phyloP scores from a whole-genome alignment of 495 filamentous ascomycete species.

The Aspergillus heteromorphus region DNA sequence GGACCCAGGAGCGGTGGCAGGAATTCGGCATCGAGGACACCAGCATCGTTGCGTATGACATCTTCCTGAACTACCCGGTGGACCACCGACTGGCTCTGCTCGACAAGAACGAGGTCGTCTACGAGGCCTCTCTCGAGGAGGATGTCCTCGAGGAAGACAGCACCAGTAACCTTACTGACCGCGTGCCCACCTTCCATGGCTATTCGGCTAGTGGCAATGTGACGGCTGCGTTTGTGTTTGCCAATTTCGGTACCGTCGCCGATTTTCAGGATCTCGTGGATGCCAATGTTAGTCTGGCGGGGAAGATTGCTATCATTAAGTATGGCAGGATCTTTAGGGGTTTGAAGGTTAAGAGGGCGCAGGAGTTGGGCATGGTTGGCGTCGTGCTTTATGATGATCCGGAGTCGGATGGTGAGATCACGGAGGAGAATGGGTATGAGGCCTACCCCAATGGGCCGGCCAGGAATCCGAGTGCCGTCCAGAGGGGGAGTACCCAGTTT shows the following conservation, averaged over 20 bases:
- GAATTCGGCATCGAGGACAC: constrained; percentile 73
- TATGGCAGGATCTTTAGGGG: constrained; percentile 88
- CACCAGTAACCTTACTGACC: constrained; percentile 63
- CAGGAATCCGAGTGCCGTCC: constrained; percentile 80
- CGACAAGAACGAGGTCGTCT: constrained; percentile 59
- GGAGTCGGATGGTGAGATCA: constrained; percentile 78
- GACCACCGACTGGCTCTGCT: constrained; percentile 74
- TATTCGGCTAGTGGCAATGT: constrained; percentile 91
- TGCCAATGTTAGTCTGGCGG: constrained; percentile 68
- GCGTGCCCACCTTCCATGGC: constrained; percentile 91
- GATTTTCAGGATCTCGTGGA: constrained; percentile 81
- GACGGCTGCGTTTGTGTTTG: constrained; percentile 75
- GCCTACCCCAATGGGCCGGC: constrained; percentile 85
- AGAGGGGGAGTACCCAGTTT: constrained; percentile 86
- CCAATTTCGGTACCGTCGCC: constrained; percentile 79
- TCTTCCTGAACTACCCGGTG: constrained; percentile 85
- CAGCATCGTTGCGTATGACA: constrained; percentile 74
- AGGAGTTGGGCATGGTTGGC: constrained; percentile 88
- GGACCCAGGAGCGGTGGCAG: constrained; percentile 81
- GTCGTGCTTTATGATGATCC: constrained; percentile 84
- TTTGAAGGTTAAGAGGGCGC: constrained; percentile 86
- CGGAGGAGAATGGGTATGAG: constrained; percentile 72
- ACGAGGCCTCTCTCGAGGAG: constrained; percentile 77
- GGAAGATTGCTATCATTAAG: constrained; percentile 82
- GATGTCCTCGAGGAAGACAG: constrained; percentile 81